Base-by-base conservation (phyloP, 306 rosid genomes). In the Fagus sylvatica region DNA sequence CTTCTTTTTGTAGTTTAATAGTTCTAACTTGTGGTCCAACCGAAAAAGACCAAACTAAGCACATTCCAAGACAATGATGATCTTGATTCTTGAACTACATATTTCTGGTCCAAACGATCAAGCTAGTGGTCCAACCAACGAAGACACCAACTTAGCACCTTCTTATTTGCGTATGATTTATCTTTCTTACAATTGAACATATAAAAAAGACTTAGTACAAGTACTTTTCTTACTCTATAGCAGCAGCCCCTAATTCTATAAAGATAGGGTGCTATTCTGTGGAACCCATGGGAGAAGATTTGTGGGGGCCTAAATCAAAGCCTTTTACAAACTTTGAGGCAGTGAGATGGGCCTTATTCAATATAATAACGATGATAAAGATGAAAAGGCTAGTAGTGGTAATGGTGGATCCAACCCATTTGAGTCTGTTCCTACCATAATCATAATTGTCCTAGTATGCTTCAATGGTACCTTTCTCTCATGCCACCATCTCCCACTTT, bases 401-500 rank as follows among this genome's bases (percentile, higher is more conserved):
- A 39, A 71, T 54, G 89, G 90, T 89, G 93, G 93, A 85, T 81
- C 90, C 90, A 87, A 83, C 87, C 88, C 88, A 88, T 89, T 75
- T 59, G 80, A 83, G 67, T 62, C 81, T 89, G 84, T 79, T 76
- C 83, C 86, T 73, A 80, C 46, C 66, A 60, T 73, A 82, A 76
- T 73, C 83, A 87, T 85, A 72, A 89, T 89, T 89, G 88, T 80
- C 81, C 43, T 82, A 79, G 87, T 68, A 76, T 48, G 75, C 88
- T 81, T 78, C 77, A 70, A 57, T 53, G 73, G 82, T 64, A 59
- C 76, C 81, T 78, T 82, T 65, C 80, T 69, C 78, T 73, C 82
- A 77, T 78, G 78, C 78, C 84, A 72, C 82, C 82, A 75, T 40
- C 80, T 72, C 82, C 36, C 72, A 77, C 88, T 83, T 88, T 88